Evolutionary conservation across 805 yeast species (phyloP).

Genomic region (Wickerhamomyces ciferrii): DNA sequence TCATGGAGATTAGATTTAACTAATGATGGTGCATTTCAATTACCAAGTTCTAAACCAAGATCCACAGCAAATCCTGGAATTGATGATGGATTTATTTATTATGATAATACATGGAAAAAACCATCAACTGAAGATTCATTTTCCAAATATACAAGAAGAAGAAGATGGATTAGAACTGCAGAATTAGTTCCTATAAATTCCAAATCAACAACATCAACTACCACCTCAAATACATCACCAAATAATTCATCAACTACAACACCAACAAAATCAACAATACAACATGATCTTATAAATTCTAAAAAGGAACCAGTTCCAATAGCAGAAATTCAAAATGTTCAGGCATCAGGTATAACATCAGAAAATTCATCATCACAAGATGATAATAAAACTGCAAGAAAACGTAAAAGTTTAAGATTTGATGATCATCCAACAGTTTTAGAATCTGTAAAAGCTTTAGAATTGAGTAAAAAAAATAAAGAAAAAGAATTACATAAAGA

Average conservation of each 20-base stretch:
- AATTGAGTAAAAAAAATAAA: slow-evolving; percentile 8
- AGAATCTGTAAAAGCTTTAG: slow-evolving; percentile 17
- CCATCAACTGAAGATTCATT: slow-evolving; percentile 86
- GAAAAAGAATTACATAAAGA: slow-evolving; percentile 4
- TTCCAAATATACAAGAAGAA: slow-evolving; percentile 86
- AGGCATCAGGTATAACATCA: slow-evolving; percentile 13
- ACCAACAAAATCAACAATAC: background rate
- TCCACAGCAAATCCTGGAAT: slow-evolving; percentile 60
- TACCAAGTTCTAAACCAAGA: slow-evolving; percentile 52
- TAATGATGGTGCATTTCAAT: slow-evolving; percentile 78
- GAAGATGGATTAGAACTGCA: slow-evolving; percentile 96
- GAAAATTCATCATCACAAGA: slow-evolving; percentile 2
- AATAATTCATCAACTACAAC: background rate
- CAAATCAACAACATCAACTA: slow-evolving; percentile 4
- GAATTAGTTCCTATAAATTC: slow-evolving; percentile 50
- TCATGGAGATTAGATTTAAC: slow-evolving; percentile 89
- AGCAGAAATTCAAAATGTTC: slow-evolving; percentile 16
- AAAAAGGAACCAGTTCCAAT: slow-evolving; percentile 9
- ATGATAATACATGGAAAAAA: slow-evolving; percentile 90
- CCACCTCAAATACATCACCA: background rate
- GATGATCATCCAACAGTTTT: slow-evolving; percentile 30
- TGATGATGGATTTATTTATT: slow-evolving; percentile 85
- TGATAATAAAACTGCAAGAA: slow-evolving; percentile 15
- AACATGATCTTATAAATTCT: background rate
- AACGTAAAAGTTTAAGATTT: slow-evolving; percentile 39